Percentiles rank a stretch among this genome's conserved stretches.
These are phyloP conservation scores for Cladophialophora exuberans DNA, from an alignment of 2,329 filamentous ascomycete genomes.

Conservation along the genomic window DNA sequence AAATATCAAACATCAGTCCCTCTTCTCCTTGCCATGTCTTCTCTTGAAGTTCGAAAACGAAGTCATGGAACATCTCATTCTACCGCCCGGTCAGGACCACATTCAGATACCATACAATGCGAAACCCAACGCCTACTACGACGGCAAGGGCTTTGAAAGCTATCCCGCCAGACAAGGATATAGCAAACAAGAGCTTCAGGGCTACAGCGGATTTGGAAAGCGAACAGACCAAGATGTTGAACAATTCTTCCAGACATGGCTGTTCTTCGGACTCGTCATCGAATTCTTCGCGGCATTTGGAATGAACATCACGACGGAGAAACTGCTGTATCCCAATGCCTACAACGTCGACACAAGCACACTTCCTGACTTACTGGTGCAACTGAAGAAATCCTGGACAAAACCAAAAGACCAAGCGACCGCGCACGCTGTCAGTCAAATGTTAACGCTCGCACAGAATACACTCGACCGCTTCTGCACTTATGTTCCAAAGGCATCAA, in stretches of 20 bases:
- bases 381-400: not conserved
- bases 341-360: not conserved
- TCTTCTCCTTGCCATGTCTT: no score
- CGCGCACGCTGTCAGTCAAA: not conserved
- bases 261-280: constrained; percentile 1
- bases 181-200: not conserved
- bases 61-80: not conserved
- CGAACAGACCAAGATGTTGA: not conserved
- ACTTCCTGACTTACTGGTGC: not conserved
- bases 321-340: not conserved
- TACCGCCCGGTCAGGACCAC: not conserved
- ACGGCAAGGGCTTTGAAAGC: not conserved
- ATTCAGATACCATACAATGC: not conserved
- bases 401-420: not conserved
- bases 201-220: not conserved
- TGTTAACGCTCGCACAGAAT: not conserved
- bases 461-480: constrained; percentile 1
- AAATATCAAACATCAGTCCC: no score
- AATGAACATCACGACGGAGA: not conserved
- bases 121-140: not conserved
- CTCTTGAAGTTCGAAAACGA: no score
- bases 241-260: constrained; percentile 7
- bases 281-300: constrained; percentile 1
- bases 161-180: not conserved
- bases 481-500: not conserved